Evolutionary conservation across 805 yeast species (phyloP).

Genomic region (Tetrapisispora arboricola): DNA sequence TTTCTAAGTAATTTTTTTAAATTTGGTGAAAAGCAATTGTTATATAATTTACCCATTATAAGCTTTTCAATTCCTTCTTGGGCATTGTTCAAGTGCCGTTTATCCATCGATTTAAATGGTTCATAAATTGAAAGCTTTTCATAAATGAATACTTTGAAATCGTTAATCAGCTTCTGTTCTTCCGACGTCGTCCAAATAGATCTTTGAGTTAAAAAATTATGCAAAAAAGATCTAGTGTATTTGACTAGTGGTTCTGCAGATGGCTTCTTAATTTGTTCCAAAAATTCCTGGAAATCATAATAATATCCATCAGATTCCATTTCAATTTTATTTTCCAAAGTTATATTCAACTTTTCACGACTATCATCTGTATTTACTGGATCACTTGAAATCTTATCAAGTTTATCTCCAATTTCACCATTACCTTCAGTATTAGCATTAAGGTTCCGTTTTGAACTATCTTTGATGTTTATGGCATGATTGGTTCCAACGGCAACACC

Average conservation of each 20-base stretch:
- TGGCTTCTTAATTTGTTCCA: slow-evolving; percentile 57
- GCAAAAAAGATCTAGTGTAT: slow-evolving; percentile 74
- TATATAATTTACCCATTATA: slow-evolving; percentile 77
- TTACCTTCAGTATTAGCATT: not conserved
- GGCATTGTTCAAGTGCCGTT: slow-evolving; percentile 54
- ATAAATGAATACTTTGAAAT: slow-evolving; percentile 65
- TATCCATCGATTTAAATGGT: slow-evolving; percentile 65
- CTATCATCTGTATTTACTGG: not conserved
- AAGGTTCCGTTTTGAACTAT: too few relatives aligned
- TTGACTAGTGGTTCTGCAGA: slow-evolving; percentile 83
- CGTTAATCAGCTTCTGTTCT: slow-evolving; percentile 64
- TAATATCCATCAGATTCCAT: slow-evolving; percentile 3
- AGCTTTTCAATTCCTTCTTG: slow-evolving; percentile 89
- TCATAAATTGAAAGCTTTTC: slow-evolving; percentile 50
- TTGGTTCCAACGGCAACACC: too few relatives aligned
- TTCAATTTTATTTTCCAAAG: not conserved
- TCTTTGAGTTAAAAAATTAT: slow-evolving; percentile 49
- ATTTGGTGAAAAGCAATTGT: slow-evolving; percentile 67
- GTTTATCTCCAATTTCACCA: not conserved
- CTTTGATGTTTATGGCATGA: too few relatives aligned
- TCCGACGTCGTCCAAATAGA: slow-evolving; percentile 65
- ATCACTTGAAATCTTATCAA: not conserved
- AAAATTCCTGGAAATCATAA: slow-evolving; percentile 79
- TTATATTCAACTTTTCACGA: too few relatives aligned
- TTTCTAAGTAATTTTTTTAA: slow-evolving; percentile 8